Conservation (phyloP, 208 protist genomes). For the Phytomonas sp. region DNA sequence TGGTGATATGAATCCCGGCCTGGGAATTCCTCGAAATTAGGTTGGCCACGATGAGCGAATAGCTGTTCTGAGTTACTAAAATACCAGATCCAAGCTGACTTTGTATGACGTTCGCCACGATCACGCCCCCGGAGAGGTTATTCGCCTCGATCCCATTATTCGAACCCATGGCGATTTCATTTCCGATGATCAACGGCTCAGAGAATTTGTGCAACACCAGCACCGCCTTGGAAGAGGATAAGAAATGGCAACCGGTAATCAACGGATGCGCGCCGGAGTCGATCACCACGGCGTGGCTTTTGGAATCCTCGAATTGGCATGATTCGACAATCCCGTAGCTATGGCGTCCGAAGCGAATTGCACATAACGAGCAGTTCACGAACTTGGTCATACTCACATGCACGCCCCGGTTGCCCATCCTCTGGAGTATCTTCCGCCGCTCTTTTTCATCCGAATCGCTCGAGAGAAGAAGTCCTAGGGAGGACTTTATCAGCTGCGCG, state of each 20-base stretch:
- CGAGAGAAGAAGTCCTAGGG: neutral
- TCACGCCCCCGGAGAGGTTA: slow-evolving; percentile 50
- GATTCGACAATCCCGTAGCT: slow-evolving; percentile 74
- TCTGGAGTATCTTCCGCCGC: slow-evolving; percentile 33
- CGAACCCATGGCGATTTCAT: slow-evolving; percentile 53
- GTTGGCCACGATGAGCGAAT: slow-evolving; percentile 57
- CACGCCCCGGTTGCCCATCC: slow-evolving; percentile 26
- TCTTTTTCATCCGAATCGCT: neutral
- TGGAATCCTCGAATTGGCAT: slow-evolving; percentile 71
- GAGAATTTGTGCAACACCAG: slow-evolving; percentile 70
- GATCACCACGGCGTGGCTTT: slow-evolving; percentile 61
- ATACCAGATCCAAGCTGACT: slow-evolving; percentile 45
- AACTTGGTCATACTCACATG: slow-evolving; percentile 45
- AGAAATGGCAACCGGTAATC: slow-evolving; percentile 75
- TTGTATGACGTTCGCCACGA: slow-evolving; percentile 69
- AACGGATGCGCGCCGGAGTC: slow-evolving; percentile 65
- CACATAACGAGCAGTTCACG: slow-evolving; percentile 58
- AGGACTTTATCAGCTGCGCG: neutral
- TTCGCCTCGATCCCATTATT: slow-evolving; percentile 49
- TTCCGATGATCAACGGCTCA: slow-evolving; percentile 80
- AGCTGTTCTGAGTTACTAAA: slow-evolving; percentile 31
- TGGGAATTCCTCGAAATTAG: slow-evolving; percentile 37
- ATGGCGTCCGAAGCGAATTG: slow-evolving; percentile 63
- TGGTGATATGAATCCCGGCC: slow-evolving; percentile 29
- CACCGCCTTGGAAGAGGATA: slow-evolving; percentile 39